Conservation (phyloP, 225 moss, liverwort and hornwort species). For the Pseudoscleropodium purum region DNA sequence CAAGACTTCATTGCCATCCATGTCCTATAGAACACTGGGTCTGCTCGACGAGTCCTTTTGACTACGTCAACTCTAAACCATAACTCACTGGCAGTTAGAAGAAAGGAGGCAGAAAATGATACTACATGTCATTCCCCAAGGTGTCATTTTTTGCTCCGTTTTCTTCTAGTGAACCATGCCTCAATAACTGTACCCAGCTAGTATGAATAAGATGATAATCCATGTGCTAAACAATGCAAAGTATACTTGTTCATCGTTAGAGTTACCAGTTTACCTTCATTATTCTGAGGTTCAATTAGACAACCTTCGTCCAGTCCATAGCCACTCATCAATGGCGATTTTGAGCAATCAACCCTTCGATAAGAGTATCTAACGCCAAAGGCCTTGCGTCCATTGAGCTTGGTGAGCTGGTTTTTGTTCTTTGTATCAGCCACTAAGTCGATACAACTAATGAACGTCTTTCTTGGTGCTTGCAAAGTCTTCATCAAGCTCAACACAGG, state of each 20-base stretch:
- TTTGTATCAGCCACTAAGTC: constrained; percentile 21
- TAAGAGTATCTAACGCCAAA: not conserved
- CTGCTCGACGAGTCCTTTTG: not conserved
- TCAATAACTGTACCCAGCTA: not conserved
- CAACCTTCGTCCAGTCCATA: not conserved
- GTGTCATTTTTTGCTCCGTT: not conserved
- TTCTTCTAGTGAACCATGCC: not conserved
- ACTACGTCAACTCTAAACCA: not conserved
- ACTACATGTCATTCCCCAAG: not conserved
- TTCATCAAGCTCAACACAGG: constrained; percentile 17
- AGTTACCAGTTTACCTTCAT: constrained; percentile 11
- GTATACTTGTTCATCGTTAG: not conserved
- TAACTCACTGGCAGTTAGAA: not conserved
- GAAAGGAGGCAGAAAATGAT: not conserved
- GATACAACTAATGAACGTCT: constrained; percentile 32
- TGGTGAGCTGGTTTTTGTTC: not conserved
- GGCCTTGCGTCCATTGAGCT: constrained; percentile 2
- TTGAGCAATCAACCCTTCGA: not conserved
- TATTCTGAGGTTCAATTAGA: not conserved
- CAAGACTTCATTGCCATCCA: not conserved
- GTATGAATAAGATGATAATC: not conserved
- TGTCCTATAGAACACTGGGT: not conserved
- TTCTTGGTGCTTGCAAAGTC: constrained; percentile 8
- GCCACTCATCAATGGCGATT: not conserved
- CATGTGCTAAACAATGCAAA: not conserved